Percentiles rank a stretch among this genome's conserved stretches.
Conservation (phyloP, 2,329 filamentous ascomycete genomes). For the Colletotrichum siamense region DNA sequence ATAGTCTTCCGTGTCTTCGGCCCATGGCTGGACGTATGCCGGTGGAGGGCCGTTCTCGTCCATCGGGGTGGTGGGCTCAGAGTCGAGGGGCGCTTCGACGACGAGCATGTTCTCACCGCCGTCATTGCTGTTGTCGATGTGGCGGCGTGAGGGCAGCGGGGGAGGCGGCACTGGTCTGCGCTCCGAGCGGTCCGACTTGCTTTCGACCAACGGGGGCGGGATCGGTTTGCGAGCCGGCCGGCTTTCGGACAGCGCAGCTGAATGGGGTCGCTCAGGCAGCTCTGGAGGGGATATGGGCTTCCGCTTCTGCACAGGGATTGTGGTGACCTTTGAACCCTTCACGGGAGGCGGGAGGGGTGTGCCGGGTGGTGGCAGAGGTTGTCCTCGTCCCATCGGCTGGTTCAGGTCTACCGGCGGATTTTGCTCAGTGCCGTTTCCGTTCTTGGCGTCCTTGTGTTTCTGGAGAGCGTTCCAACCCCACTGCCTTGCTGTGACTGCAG, state of each 20-base stretch:
- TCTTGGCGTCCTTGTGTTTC: slow-evolving; percentile 49
- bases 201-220: slow-evolving; percentile 36
- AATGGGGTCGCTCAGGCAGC: slow-evolving; percentile 19
- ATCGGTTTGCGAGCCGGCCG: slow-evolving; percentile 55
- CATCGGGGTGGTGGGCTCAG: slow-evolving; percentile 59
- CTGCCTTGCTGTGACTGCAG: slow-evolving; percentile 59
- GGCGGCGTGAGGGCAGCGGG: slow-evolving; percentile 53
- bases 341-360: slow-evolving; percentile 76
- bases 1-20: background rate
- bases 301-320: slow-evolving; percentile 66
- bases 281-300: slow-evolving; percentile 59
- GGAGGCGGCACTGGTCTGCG: slow-evolving; percentile 45
- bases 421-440: slow-evolving; percentile 15
- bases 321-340: slow-evolving; percentile 61
- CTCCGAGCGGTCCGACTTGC: slow-evolving; percentile 8
- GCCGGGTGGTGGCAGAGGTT: slow-evolving; percentile 82
- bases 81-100: slow-evolving; percentile 69
- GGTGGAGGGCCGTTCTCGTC: slow-evolving; percentile 30
- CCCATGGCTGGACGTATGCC: slow-evolving; percentile 15
- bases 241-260: slow-evolving; percentile 11
- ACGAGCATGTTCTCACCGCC: slow-evolving; percentile 62
- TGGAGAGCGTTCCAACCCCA: slow-evolving; percentile 66
- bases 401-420: slow-evolving; percentile 46
- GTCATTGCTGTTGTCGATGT: slow-evolving; percentile 39
- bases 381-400: slow-evolving; percentile 82